Percentiles rank a stretch among this genome's conserved stretches.
These are phyloP conservation scores for Zelopaecilomyces penicillatus DNA, from an alignment of 2,329 filamentous ascomycete species.

Conservation along the genomic window DNA sequence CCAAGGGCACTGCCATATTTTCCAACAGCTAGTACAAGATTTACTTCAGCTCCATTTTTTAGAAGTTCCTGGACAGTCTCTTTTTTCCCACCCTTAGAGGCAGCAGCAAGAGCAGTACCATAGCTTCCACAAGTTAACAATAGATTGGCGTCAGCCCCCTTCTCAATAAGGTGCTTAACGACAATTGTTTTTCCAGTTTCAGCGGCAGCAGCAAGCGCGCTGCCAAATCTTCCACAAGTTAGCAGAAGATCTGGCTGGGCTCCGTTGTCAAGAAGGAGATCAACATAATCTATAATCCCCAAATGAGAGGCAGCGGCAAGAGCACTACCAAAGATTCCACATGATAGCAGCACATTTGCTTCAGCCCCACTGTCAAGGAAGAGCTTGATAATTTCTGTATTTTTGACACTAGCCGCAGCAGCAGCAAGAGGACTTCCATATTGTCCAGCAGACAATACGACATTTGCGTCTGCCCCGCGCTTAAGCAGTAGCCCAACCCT, in stretches of 20 bases:
- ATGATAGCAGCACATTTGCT: neutral
- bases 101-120: slow-evolving; percentile 1
- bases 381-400: neutral
- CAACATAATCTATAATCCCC: too few species aligned
- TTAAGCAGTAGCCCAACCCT: neutral
- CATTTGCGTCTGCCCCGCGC: neutral
- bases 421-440: slow-evolving; percentile 1
- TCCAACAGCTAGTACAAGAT: neutral
- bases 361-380: slow-evolving; percentile 3
- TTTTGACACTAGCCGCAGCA: neutral
- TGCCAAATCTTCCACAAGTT: too few species aligned
- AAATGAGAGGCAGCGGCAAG: neutral
- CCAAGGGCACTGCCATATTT: slow-evolving; percentile 1
- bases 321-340: slow-evolving; percentile 1
- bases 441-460: neutral
- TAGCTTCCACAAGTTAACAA: neutral
- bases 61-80: neutral
- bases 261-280: too few species aligned
- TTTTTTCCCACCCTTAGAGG: neutral
- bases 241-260: too few species aligned
- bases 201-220: too few species aligned
- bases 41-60: neutral
- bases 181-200: too few species aligned
- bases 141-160: neutral
- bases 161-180: neutral